Evolutionary conservation across 768 basidiomycete species (phyloP).

Genomic region (Naganishia vaughanmartiniae): DNA sequence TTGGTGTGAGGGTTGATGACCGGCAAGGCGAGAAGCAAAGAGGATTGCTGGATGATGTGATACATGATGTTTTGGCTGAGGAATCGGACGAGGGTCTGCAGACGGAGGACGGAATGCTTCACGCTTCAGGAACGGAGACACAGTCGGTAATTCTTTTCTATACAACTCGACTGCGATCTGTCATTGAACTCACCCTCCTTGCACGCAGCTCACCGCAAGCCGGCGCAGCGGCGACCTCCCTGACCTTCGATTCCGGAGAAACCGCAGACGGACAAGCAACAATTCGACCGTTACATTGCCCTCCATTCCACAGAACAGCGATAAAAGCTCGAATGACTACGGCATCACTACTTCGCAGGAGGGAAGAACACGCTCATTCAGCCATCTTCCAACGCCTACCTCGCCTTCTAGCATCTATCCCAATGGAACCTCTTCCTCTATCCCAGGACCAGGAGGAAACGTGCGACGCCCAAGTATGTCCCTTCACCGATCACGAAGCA

Average conservation of each 20-base stretch:
- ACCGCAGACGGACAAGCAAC: constrained; percentile 3
- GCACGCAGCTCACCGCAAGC: neutral
- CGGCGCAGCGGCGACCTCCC: constrained; percentile 3
- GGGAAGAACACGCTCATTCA: neutral
- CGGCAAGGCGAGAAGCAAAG: too few relatives aligned
- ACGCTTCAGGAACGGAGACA: too few relatives aligned
- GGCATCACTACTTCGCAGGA: too few relatives aligned
- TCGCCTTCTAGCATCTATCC: neutral
- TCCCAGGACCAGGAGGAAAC: neutral
- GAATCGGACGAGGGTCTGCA: too few relatives aligned
- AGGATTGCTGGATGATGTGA: too few relatives aligned
- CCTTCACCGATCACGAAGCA: neutral
- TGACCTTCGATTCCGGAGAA: constrained; percentile 7
- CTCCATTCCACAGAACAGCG: neutral
- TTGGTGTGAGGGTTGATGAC: too few relatives aligned
- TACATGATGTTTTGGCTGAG: too few relatives aligned
- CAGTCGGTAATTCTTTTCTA: too few relatives aligned
- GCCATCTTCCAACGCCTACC: neutral
- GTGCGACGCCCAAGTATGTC: constrained; percentile 13
- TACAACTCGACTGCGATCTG: too few relatives aligned
- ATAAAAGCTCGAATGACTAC: neutral
- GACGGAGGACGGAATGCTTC: too few relatives aligned
- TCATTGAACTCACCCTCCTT: too few relatives aligned
- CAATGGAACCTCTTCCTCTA: neutral
- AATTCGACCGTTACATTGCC: neutral